Conservation (phyloP, 1,284 basidiomycete species). For the Tilletia horrida region DNA sequence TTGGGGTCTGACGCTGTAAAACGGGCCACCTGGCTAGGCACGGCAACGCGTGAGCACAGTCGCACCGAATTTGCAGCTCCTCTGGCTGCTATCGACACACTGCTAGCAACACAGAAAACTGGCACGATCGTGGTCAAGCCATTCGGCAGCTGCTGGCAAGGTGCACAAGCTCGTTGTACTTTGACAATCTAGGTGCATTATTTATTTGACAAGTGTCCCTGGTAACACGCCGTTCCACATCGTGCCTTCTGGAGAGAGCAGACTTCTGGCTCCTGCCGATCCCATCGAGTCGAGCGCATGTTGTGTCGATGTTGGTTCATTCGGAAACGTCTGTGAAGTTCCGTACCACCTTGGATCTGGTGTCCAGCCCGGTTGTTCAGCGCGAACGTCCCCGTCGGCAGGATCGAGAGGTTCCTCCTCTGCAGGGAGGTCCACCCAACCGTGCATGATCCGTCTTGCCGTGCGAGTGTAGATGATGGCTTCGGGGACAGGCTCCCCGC, state of each 20-base stretch:
- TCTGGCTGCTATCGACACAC: background rate
- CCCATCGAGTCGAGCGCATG: background rate
- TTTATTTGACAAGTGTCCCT: too few species aligned
- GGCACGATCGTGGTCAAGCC: too few species aligned
- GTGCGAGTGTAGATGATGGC: constrained; percentile 44
- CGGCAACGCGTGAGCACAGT: constrained; percentile 16
- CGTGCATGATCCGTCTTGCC: constrained; percentile 44
- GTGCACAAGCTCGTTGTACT: too few species aligned
- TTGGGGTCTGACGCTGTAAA: background rate
- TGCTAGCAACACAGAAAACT: too few species aligned
- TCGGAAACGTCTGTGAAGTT: too few species aligned
- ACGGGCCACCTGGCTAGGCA: constrained; percentile 1
- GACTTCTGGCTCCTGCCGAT: background rate
- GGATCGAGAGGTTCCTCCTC: background rate
- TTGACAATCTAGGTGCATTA: too few species aligned
- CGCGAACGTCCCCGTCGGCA: background rate
- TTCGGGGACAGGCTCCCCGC: constrained; percentile 16
- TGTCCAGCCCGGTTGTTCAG: background rate
- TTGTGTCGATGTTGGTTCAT: background rate
- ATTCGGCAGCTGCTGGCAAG: too few species aligned
- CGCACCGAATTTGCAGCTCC: background rate
- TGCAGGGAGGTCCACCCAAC: constrained; percentile 21
- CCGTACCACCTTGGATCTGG: background rate
- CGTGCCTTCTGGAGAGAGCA: too few species aligned
- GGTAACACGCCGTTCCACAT: too few species aligned